These are phyloP conservation scores for Puccinia triticina DNA, from an alignment of 1,284 basidiomycete species.

Conservation along the genomic window DNA sequence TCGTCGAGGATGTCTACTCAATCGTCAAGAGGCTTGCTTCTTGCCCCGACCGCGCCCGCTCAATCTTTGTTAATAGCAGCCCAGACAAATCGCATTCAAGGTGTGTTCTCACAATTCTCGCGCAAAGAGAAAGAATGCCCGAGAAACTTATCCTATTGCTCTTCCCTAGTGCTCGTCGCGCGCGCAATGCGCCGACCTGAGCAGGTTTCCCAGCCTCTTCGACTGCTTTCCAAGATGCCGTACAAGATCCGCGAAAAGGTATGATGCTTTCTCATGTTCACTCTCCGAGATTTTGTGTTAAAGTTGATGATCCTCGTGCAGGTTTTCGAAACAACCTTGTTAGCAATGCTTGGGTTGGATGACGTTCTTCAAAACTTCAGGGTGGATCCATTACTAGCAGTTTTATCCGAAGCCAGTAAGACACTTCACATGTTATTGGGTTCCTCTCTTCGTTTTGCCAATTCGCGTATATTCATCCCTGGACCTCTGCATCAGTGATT, in stretches of 20 bases:
- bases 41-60: no score
- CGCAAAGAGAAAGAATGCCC: not conserved
- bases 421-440: not conserved
- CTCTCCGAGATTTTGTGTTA: not conserved
- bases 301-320: not conserved
- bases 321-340: constrained; percentile 46
- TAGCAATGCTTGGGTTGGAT: constrained; percentile 41
- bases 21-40: not conserved
- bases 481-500: constrained; percentile 29
- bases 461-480: not conserved
- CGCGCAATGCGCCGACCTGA: constrained; percentile 42
- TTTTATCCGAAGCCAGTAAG: constrained; percentile 51
- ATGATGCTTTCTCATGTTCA: not conserved
- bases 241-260: constrained; percentile 42
- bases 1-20: constrained; percentile 10
- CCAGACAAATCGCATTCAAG: constrained; percentile 34
- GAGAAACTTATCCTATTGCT: not conserved
- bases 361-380: constrained; percentile 48
- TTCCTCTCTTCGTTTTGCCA: not conserved
- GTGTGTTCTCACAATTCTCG: not conserved
- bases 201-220: constrained; percentile 20
- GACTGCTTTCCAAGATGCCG: constrained; percentile 46
- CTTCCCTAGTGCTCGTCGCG: constrained; percentile 28
- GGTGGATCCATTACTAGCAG: constrained; percentile 49
- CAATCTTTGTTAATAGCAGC: constrained; percentile 15